phyloP scores from a whole-genome alignment of 2,329 filamentous ascomycete genomes.

The Hypoxylon sp. region DNA sequence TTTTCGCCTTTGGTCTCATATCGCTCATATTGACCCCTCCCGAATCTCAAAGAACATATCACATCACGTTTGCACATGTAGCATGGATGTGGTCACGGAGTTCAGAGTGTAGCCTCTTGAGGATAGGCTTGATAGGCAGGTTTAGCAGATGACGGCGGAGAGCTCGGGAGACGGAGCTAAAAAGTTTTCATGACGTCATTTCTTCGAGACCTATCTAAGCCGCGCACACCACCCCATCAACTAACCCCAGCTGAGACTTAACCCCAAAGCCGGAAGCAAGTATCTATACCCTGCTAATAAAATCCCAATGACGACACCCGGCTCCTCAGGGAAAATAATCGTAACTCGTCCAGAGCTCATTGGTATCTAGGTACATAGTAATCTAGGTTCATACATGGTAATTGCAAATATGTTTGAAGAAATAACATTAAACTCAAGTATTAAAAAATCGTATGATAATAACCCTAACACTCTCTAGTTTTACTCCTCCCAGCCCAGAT shows the following conservation, averaged over 20 bases:
- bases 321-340: slow-evolving; percentile 2
- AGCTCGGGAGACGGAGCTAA: slow-evolving; percentile 17
- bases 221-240: neutral
- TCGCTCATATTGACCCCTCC: slow-evolving; percentile 18
- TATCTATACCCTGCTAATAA: slow-evolving; percentile 1
- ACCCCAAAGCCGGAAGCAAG: neutral
- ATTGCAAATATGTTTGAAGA: slow-evolving; percentile 7
- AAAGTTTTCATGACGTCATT: slow-evolving; percentile 38
- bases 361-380: neutral
- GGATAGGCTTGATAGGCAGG: neutral
- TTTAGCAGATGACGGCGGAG: slow-evolving; percentile 30
- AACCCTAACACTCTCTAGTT: neutral
- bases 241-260: slow-evolving; percentile 22
- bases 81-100: slow-evolving; percentile 18
- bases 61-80: slow-evolving; percentile 32
- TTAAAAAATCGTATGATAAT: slow-evolving; percentile 17
- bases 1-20: neutral
- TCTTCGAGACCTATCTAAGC: slow-evolving; percentile 17
- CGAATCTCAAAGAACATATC: slow-evolving; percentile 13
- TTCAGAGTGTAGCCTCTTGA: slow-evolving; percentile 13
- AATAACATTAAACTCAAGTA: slow-evolving; percentile 16
- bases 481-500: neutral
- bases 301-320: slow-evolving; percentile 1
- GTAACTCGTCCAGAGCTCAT: slow-evolving; percentile 11
- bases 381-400: too few relatives aligned